Percentiles rank a stretch among this genome's conserved stretches.
Evolutionary conservation across 2,329 filamentous ascomycete genomes (phyloP).

Genomic region (Ambrosiella beaveri): DNA sequence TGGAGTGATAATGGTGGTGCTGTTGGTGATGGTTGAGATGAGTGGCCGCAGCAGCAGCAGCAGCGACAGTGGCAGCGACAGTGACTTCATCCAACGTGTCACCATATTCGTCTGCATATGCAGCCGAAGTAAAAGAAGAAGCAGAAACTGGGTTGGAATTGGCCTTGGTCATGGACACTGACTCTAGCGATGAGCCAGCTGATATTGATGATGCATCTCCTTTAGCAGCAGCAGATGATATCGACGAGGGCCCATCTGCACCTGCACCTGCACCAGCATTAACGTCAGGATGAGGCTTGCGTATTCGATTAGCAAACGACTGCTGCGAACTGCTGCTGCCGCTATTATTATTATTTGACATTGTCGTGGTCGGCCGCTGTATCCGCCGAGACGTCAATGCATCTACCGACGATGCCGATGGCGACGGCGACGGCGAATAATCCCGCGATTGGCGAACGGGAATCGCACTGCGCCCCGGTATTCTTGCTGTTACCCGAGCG

Average conservation of each 20-base stretch:
- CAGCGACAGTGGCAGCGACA: background rate
- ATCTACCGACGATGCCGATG: slow-evolving; percentile 11
- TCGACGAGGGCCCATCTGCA: background rate
- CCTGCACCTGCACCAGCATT: slow-evolving; percentile 12
- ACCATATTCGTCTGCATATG: background rate
- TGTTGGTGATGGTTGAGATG: background rate
- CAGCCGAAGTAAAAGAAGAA: background rate
- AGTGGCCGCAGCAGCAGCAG: background rate
- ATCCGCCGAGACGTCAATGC: background rate
- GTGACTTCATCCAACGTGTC: background rate
- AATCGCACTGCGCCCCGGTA: slow-evolving; percentile 10
- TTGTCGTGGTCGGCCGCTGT: background rate
- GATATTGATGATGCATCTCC: background rate
- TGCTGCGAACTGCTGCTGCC: slow-evolving; percentile 10
- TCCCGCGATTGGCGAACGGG: slow-evolving; percentile 10
- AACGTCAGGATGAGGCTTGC: slow-evolving; percentile 28
- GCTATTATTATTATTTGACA: background rate
- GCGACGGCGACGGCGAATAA: slow-evolving; percentile 10
- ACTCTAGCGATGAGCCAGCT: background rate
- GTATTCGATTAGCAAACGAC: slow-evolving; percentile 43
- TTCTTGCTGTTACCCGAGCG: background rate
- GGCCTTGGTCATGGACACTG: background rate
- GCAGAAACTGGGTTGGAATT: background rate
- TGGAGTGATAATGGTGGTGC: background rate
- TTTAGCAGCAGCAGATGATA: background rate